A percentile compares a stretch with the other conserved stretches of the same genome.
Evolutionary conservation across 2,329 filamentous ascomycete species (phyloP).

Genomic region (Fusarium sp.): DNA sequence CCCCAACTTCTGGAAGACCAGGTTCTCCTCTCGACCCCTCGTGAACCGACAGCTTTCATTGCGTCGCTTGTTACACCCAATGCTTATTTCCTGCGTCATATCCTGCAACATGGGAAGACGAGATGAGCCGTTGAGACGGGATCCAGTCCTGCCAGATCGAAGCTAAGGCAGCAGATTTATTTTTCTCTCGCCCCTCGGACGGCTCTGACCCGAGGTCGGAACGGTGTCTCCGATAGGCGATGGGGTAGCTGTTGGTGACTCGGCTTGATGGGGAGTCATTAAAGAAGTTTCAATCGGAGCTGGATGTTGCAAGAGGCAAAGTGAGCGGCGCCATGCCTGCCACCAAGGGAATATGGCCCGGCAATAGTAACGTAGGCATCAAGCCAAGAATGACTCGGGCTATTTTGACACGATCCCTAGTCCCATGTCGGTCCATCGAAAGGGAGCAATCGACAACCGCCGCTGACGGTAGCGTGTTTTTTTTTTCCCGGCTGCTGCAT

Average conservation of each 20-base stretch:
- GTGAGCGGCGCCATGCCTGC: conserved; percentile 12
- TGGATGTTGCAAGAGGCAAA: conserved; percentile 14
- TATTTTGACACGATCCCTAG: conserved; percentile 8
- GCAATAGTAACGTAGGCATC: neutral
- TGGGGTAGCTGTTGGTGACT: conserved; percentile 4
- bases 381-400: conserved; percentile 16
- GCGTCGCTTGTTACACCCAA: conserved; percentile 23
- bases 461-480: neutral
- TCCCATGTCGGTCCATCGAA: neutral
- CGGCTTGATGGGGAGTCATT: neutral
- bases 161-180: conserved; percentile 12
- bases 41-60: neutral
- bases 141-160: conserved; percentile 14
- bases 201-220: conserved; percentile 22
- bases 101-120: conserved; percentile 9
- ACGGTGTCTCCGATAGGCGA: conserved; percentile 6
- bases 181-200: conserved; percentile 7
- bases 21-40: conserved; percentile 35
- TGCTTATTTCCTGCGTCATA: conserved; percentile 34
- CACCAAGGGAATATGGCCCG: neutral
- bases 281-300: neutral
- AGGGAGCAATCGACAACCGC: neutral
- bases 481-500: conserved; percentile 29
- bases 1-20: conserved; percentile 11
- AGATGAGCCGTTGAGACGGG: conserved; percentile 2